A percentile compares a stretch with the other conserved stretches of the same genome.
Evolutionary conservation across 192 early-diverging fungal genomes (phyloP).

Genomic region (Blastocladiella britannica): DNA sequence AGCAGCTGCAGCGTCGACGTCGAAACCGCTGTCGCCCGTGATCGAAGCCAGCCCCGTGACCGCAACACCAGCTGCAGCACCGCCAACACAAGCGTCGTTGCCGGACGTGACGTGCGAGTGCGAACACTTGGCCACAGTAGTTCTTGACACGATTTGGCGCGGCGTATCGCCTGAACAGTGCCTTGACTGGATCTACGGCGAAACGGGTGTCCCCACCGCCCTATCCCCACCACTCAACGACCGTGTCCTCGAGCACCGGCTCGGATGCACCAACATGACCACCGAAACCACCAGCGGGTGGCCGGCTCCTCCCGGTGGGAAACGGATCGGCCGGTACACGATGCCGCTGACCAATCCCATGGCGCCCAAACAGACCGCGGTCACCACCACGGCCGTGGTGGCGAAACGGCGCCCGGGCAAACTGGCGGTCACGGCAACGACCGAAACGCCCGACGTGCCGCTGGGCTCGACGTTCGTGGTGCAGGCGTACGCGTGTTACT

Average conservation of each 20-base stretch:
- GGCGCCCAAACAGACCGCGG: slow-evolving; percentile 16
- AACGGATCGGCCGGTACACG: slow-evolving; percentile 15
- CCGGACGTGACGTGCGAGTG: too few species aligned
- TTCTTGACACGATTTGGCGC: neutral
- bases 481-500: slow-evolving; percentile 22
- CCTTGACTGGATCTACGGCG: neutral
- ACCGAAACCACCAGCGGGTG: neutral
- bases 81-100: too few species aligned
- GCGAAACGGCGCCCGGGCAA: slow-evolving; percentile 10
- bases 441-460: slow-evolving; percentile 24
- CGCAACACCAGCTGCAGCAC: too few species aligned
- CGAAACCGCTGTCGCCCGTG: too few species aligned
- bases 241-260: neutral
- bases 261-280: neutral
- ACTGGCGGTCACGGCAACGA: slow-evolving; percentile 16
- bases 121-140: too few species aligned
- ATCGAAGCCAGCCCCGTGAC: too few species aligned
- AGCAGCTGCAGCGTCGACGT: too few species aligned
- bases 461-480: slow-evolving; percentile 21
- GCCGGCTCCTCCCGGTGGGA: slow-evolving; percentile 4
- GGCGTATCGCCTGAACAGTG: neutral
- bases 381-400: slow-evolving; percentile 15
- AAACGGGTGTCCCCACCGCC: neutral
- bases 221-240: too few species aligned
- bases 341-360: slow-evolving; percentile 14